These are phyloP conservation scores for Triticum aestivum DNA, from an alignment of 176 grass and related monocot genomes.

Conservation along the genomic window IWGSC_CS_RefSeq_v2.1 NC_057807.1:156725320-156725819, in stretches of 20 bases:
- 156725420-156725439: no score
- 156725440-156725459: no score
- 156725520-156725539: conserved; percentile 75
- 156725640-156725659: conserved; percentile 95
- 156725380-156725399: no score
- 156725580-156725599: conserved; percentile 5
- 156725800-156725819: background rate
- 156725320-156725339: no score
- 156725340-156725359: no score
- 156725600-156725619: conserved; percentile 1
- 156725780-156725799: background rate
- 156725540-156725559: background rate
- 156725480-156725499: no score
- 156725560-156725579: background rate
- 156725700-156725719: conserved; percentile 1
- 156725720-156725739: background rate
- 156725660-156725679: background rate
- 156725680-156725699: conserved; percentile 53
- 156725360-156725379: no score
- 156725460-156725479: no score
- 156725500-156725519: conserved; percentile 99
- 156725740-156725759: background rate
- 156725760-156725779: background rate
- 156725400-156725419: no score
- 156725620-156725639: conserved; percentile 53